Base-by-base conservation (phyloP, 2,329 filamentous ascomycete genomes). In the Thielaviopsis populi region DNA sequence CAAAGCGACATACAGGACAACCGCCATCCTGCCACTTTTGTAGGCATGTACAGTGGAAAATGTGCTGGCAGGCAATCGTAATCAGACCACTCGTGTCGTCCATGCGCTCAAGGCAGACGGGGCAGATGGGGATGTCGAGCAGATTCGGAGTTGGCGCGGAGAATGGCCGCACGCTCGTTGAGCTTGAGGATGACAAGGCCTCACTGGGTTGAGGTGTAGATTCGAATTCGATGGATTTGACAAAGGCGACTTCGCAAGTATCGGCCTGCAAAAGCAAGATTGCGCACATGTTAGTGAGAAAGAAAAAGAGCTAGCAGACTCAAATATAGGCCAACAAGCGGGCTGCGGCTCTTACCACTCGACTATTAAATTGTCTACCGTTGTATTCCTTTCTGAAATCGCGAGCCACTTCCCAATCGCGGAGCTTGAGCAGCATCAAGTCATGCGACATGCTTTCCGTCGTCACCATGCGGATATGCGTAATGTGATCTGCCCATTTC, bases 41-140 rank as follows among this genome's bases (percentile, higher is more conserved):
- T 0, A 99, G 79, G 74, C 94, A 99, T 1, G 87, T 91, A 72
- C 94, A 97, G 73, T 99, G 94, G 72, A 99, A 99, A 61, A 97
- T 90, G 70, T 99, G 94, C 70, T 97, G 92, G 72, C 94, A 99
- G 37, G 95, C 86, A 48, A 97, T 97, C 0, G 94, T 99, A 71
- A 99, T 83, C 1, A 99, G 79, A 0, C 94, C 94, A 0, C 91
- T 95, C 0, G 91, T 96, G 72, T 97, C 92, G 70, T 99, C 94
- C 94, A 99, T 99, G 59, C 92, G 86, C 73, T 99, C 94, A 4
- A 99, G 80, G 69, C 94, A 99, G 10, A 99, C 94, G 0, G 94
- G 91, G 68, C 94, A 99, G 1, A 94, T 97, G 1, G 94, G 94
- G 13, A 99, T 78, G 75, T 99, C 94, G 63, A 96, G 81, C 1